These are phyloP conservation scores for Venturia aucupariae DNA, from an alignment of 2,329 filamentous ascomycete genomes.

Conservation along the genomic window DNA sequence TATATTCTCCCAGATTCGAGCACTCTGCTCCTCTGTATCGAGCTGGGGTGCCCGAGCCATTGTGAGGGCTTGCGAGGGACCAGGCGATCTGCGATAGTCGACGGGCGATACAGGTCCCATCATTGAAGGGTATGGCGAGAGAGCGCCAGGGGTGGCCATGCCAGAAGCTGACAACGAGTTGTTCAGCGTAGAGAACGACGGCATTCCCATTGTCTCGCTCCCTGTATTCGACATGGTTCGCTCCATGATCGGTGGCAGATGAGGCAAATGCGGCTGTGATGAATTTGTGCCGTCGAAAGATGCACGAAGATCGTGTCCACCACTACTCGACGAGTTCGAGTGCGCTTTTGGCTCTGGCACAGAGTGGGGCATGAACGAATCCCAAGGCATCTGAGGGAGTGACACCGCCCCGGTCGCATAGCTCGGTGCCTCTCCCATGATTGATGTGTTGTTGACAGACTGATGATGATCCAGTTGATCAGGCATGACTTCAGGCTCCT, in stretches of 20 bases:
- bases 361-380: constrained; percentile 67
- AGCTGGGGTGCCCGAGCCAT: constrained; percentile 70
- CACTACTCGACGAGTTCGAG: constrained; percentile 57
- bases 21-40: constrained; percentile 73
- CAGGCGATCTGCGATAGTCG: constrained; percentile 61
- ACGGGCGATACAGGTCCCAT: constrained; percentile 58
- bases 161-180: constrained; percentile 61
- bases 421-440: constrained; percentile 68
- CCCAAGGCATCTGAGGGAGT: constrained; percentile 83
- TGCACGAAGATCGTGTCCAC: constrained; percentile 52
- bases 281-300: constrained; percentile 53
- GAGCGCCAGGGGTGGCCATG: constrained; percentile 56
- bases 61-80: constrained; percentile 55
- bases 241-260: constrained; percentile 61
- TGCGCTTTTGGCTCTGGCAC: constrained; percentile 65
- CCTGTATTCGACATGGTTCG: constrained; percentile 43
- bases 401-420: constrained; percentile 68
- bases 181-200: constrained; percentile 61
- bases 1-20: constrained; percentile 78
- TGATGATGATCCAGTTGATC: constrained; percentile 45
- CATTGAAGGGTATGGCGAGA: constrained; percentile 63
- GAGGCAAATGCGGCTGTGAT: constrained; percentile 48
- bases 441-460: constrained; percentile 58
- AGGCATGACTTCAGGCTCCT: constrained; percentile 48
- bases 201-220: constrained; percentile 49